Evolutionary conservation across 306 rosid genomes (phyloP).

Genomic region (Ormosia semicastrata): DNA sequence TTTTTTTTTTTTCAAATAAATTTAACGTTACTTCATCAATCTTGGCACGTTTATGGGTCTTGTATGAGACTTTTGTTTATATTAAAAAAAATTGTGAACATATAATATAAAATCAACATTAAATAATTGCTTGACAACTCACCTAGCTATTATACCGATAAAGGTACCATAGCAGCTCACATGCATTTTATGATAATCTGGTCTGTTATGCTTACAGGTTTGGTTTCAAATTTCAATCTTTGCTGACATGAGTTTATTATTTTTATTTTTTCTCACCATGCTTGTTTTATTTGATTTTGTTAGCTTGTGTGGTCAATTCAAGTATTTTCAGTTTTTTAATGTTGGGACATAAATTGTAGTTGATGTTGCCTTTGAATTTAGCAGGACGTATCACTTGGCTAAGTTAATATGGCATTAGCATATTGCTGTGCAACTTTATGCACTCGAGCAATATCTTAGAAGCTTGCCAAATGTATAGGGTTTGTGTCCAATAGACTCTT

Average conservation of each 20-base stretch:
- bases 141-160: too few species aligned
- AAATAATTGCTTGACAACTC: too few species aligned
- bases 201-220: neutral
- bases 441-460: too few species aligned
- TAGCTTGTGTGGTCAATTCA: neutral
- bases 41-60: neutral
- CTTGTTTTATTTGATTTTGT: conserved; percentile 19
- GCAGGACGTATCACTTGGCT: neutral
- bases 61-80: too few species aligned
- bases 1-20: neutral
- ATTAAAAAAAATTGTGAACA: too few species aligned
- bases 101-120: too few species aligned
- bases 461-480: too few species aligned
- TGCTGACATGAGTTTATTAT: neutral
- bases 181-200: too few species aligned
- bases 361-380: conserved; percentile 2
- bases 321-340: neutral
- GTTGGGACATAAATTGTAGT: neutral
- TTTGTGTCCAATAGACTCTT: too few species aligned
- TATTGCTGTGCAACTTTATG: too few species aligned
- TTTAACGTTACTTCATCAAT: neutral
- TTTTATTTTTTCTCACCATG: too few species aligned
- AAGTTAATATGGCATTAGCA: neutral
- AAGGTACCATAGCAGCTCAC: too few species aligned
- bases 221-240: neutral